These are phyloP conservation scores for Aulographum hederae DNA, from an alignment of 2,329 filamentous ascomycete genomes.

Conservation along the genomic window DNA sequence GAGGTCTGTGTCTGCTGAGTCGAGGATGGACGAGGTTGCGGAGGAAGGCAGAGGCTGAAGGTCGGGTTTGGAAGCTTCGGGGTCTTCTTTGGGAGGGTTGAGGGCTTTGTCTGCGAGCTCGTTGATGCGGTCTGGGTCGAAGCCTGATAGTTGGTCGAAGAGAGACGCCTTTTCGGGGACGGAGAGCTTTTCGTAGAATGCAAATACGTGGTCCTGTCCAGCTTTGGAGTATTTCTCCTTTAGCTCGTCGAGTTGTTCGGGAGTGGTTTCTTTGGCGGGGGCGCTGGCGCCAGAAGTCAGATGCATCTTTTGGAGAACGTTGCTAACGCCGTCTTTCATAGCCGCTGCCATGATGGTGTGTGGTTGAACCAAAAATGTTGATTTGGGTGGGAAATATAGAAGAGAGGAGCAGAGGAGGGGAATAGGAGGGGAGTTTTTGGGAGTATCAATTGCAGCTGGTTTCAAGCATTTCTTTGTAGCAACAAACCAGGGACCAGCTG, in stretches of 20 bases:
- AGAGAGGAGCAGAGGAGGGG: no score
- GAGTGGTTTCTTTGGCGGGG: conserved; percentile 34
- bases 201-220: conserved; percentile 65
- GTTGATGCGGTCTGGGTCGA: conserved; percentile 79
- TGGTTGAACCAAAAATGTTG: no score
- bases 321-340: conserved; percentile 22
- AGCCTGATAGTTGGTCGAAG: conserved; percentile 62
- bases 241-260: conserved; percentile 48
- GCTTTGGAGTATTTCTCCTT: conserved; percentile 56
- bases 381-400: no score
- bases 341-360: conserved; percentile 22
- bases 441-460: no score
- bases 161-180: conserved; percentile 57
- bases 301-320: conserved; percentile 23
- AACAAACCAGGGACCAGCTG: no score
- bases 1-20: conserved; percentile 63
- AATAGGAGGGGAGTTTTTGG: no score
- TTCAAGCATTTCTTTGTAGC: no score
- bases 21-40: conserved; percentile 77
- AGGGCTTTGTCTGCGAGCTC: conserved; percentile 67
- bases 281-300: conserved; percentile 5
- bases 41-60: conserved; percentile 80
- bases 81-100: conserved; percentile 48
- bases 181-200: conserved; percentile 69
- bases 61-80: conserved; percentile 28